Base-by-base conservation (phyloP, 2,329 filamentous ascomycete genomes). In the Ceratocystis albifundus region DNA sequence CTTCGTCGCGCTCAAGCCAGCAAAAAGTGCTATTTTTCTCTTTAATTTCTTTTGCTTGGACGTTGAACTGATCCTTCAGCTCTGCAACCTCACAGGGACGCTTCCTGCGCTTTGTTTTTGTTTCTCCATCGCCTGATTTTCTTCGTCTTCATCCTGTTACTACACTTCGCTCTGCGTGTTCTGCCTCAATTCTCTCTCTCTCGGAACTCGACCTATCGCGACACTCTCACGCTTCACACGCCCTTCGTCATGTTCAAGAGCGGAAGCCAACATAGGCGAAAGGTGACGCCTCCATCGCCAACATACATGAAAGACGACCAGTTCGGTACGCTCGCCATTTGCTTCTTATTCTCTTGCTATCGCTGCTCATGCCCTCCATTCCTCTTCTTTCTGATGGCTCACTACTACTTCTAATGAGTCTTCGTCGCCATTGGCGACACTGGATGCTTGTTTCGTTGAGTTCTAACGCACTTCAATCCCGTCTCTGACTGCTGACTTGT, bases 251-350 rank as follows among this genome's bases (percentile, higher is more conserved):
- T 68, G 67, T 68, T 68, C 50, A 68, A 68, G 64, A 66, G 61
- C 61, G 67, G 67, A 30, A 68, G 70, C 74, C 64, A 66, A 44
- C 67, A 68, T 55, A 48, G 78, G 64, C 78, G 80, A 68, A 85
- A 83, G 76, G 80, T 82, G 72, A 81, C 83, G 70, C 82, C 84
- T 68, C 84, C 84, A 65, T 83, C 83, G 62, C 80, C 84, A 44
- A 78, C 80, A 28, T 86, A 86, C 75, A 87, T 88, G 84, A 80
- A 79, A 67, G 85, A 82, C 73, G 84, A 87, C 64, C 84, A 88
- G 73, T 86, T 87, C 71, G 84, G 85, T 87, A 78, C 67, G 74
- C 66, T 25, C 65, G 65, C 61, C 55, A 55, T 62, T 63, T 46
- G 41, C 12, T 65, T 67, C 22, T 20, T 61, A 50, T 59, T 44